These are phyloP conservation scores for Solanum aculeatissimum DNA, from an alignment of 305 asterid genomes.

Conservation along the genomic window DNA sequence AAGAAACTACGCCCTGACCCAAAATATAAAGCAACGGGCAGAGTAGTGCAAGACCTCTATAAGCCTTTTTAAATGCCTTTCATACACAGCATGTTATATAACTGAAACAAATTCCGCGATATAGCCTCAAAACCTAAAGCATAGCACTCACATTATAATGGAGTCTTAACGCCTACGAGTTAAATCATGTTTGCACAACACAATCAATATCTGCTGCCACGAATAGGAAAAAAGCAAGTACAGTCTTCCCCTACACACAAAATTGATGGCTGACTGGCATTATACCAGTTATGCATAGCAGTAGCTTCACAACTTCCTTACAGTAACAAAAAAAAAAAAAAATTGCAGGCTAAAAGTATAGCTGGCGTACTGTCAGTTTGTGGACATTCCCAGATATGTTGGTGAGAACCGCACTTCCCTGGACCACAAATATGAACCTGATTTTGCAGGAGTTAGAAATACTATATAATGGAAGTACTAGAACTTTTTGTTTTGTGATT, in stretches of 20 bases:
- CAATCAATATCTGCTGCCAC: not conserved
- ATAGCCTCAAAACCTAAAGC: not conserved
- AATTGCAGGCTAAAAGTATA: not conserved
- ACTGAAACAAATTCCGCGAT: not conserved
- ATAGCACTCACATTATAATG: not conserved
- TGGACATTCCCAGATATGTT: slow-evolving; percentile 31
- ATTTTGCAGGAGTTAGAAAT: slow-evolving; percentile 7
- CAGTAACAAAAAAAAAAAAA: not conserved
- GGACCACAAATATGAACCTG: slow-evolving; percentile 79
- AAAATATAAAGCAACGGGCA: not conserved
- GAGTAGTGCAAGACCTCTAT: not conserved
- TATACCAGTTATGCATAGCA: not conserved
- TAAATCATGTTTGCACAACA: not conserved
- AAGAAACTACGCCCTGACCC: not conserved
- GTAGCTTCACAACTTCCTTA: not conserved
- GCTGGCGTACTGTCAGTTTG: slow-evolving; percentile 40
- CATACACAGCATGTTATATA: not conserved
- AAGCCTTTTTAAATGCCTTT: not conserved
- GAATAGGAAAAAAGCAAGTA: not conserved
- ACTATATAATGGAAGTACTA: not conserved
- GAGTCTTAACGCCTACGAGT: not conserved
- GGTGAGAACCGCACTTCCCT: slow-evolving; percentile 52
- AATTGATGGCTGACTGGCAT: not conserved
- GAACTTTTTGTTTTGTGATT: not conserved
- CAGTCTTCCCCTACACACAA: not conserved